Conservation (phyloP, 192 early-diverging fungal species). For the Coemansia sp. region DNA sequence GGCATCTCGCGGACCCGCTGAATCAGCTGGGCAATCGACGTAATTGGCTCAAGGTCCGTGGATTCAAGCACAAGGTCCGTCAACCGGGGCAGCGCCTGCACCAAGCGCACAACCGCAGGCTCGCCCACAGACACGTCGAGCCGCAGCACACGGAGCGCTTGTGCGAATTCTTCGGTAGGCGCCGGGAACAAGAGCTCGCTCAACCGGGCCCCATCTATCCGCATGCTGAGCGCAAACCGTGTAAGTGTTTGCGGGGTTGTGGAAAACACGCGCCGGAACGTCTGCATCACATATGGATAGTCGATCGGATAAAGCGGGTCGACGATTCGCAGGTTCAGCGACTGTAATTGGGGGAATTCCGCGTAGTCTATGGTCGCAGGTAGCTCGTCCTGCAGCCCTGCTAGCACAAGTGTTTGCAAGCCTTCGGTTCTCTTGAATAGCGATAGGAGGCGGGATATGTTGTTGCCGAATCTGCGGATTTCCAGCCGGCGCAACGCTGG, state of each 20-base stretch:
- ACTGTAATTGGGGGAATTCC: not conserved
- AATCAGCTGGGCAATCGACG: slow-evolving; percentile 10
- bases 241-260: not conserved
- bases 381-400: slow-evolving; percentile 5
- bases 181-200: too few relatives aligned
- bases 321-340: slow-evolving; percentile 6
- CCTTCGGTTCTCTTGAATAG: too few relatives aligned
- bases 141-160: not conserved
- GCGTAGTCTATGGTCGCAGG: not conserved
- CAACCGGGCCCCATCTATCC: not conserved
- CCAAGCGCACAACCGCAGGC: not conserved
- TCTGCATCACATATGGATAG: not conserved
- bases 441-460: too few relatives aligned
- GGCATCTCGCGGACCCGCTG: too few relatives aligned
- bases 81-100: slow-evolving; percentile 4
- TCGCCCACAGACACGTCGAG: not conserved
- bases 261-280: not conserved
- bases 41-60: not conserved
- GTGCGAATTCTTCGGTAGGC: not conserved
- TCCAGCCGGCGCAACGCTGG: too few relatives aligned
- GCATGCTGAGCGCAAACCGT: not conserved
- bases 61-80: not conserved
- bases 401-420: slow-evolving; percentile 6
- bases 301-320: not conserved
- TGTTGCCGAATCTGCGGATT: too few relatives aligned